Conservation (phyloP, 768 basidiomycete species). For the Boletus pseudopeckii region DNA sequence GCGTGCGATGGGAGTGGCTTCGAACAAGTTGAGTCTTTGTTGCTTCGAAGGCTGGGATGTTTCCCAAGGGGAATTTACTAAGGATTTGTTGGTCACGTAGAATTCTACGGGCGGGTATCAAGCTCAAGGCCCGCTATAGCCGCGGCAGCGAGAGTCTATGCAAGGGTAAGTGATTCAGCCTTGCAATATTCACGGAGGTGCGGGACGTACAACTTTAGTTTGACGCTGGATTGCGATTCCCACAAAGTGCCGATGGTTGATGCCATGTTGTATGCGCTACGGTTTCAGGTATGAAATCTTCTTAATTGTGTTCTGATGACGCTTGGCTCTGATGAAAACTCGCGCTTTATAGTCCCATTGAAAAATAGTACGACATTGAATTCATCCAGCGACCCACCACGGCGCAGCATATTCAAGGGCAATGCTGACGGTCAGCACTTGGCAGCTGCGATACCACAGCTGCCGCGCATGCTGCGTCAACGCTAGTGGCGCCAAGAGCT, state of each 20-base stretch:
- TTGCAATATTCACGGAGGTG: background rate
- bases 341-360: conserved; percentile 8
- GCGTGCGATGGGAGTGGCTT: conserved; percentile 30
- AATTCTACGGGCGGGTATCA: conserved; percentile 22
- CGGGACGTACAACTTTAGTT: conserved; percentile 25
- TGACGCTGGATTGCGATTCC: conserved; percentile 24
- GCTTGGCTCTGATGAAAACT: background rate
- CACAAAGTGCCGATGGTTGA: conserved; percentile 24
- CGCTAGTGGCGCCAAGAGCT: too few species aligned
- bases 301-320: background rate
- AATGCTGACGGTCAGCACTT: background rate
- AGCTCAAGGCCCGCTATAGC: conserved; percentile 26
- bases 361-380: background rate
- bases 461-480: background rate
- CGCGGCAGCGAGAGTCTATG: conserved; percentile 25
- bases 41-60: conserved; percentile 27
- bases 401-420: background rate
- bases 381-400: background rate
- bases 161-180: background rate
- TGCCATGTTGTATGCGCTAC: conserved; percentile 15
- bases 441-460: background rate
- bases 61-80: conserved; percentile 29
- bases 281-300: background rate
- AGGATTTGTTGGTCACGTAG: conserved; percentile 23
- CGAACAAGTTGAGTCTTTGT: conserved; percentile 22